phyloP scores from a whole-genome alignment of 805 yeast genomes.

The Suhomyces canberraensis region DNA sequence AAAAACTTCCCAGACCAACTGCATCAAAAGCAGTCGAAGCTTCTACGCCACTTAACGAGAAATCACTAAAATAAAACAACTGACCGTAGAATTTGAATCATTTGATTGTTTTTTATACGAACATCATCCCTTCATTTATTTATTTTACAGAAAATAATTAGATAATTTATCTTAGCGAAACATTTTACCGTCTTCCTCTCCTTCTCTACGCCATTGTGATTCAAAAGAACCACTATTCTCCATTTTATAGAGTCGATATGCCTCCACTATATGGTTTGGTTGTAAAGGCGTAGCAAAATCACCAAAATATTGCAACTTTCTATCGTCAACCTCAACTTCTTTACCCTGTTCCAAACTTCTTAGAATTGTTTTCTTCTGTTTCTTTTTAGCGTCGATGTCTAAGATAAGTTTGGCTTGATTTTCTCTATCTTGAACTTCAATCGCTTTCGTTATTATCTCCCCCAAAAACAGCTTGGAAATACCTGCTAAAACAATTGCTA shows the following conservation, averaged over 20 bases:
- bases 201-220: conserved; percentile 67
- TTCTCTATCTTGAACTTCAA: conserved; percentile 62
- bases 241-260: conserved; percentile 71
- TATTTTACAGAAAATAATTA: background rate
- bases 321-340: conserved; percentile 27
- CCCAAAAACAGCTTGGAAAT: conserved; percentile 87
- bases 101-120: background rate
- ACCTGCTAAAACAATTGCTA: conserved; percentile 80
- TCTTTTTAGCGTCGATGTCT: conserved; percentile 42
- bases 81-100: too few species aligned
- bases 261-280: conserved; percentile 85
- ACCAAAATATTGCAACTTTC: conserved; percentile 28
- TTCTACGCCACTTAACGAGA: too few species aligned
- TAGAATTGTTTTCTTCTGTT: conserved; percentile 28
- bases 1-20: too few species aligned
- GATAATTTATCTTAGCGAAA: conserved; percentile 45
- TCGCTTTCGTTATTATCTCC: conserved; percentile 80
- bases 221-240: conserved; percentile 65
- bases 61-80: too few species aligned
- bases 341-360: conserved; percentile 40
- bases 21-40: too few species aligned
- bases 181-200: conserved; percentile 66
- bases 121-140: too few species aligned
- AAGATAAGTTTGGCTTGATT: conserved; percentile 38
- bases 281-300: conserved; percentile 57